Evolutionary conservation across 352 stramenopile species (phyloP).

Genomic region (Pythium volutum): DNA sequence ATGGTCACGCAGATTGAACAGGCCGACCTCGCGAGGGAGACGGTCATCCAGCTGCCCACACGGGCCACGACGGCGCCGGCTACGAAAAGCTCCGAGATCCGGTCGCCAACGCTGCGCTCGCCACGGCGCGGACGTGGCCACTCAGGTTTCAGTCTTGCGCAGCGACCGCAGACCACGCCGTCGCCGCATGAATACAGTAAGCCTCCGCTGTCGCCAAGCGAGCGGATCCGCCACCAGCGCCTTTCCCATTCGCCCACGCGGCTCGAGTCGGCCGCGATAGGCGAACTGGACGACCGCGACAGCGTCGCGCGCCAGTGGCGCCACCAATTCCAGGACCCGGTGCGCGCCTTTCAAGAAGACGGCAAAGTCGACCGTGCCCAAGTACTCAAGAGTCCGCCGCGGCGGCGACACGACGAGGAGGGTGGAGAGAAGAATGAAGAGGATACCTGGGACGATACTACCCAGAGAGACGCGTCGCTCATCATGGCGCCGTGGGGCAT

Average conservation of each 20-base stretch:
- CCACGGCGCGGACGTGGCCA: conserved; percentile 10
- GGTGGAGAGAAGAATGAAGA: no score
- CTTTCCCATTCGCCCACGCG: not conserved
- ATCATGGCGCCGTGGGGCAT: conserved; percentile 57
- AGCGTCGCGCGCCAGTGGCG: conserved; percentile 48
- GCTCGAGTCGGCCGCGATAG: conserved; percentile 15
- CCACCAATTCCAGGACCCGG: conserved; percentile 38
- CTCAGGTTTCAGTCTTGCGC: conserved; percentile 11
- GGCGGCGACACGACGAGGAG: not conserved
- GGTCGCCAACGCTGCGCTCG: not conserved
- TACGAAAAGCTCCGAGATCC: not conserved
- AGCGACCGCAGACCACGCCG: conserved; percentile 18
- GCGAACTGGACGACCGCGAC: conserved; percentile 23
- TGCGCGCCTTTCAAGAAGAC: conserved; percentile 32
- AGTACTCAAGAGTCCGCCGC: conserved; percentile 35
- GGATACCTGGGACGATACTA: not conserved
- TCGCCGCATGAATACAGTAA: not conserved
- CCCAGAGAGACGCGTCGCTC: conserved; percentile 23
- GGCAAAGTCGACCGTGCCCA: conserved; percentile 48
- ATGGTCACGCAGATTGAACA: conserved; percentile 75
- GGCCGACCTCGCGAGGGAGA: conserved; percentile 61
- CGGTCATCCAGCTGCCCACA: conserved; percentile 53
- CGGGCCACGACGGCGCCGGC: conserved; percentile 6
- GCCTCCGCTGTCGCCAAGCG: not conserved
- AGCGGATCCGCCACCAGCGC: conserved; percentile 15